Percentiles rank a stretch among this genome's conserved stretches.
Conservation (phyloP, 2,329 filamentous ascomycete genomes). For the Alternaria conjuncta region DNA sequence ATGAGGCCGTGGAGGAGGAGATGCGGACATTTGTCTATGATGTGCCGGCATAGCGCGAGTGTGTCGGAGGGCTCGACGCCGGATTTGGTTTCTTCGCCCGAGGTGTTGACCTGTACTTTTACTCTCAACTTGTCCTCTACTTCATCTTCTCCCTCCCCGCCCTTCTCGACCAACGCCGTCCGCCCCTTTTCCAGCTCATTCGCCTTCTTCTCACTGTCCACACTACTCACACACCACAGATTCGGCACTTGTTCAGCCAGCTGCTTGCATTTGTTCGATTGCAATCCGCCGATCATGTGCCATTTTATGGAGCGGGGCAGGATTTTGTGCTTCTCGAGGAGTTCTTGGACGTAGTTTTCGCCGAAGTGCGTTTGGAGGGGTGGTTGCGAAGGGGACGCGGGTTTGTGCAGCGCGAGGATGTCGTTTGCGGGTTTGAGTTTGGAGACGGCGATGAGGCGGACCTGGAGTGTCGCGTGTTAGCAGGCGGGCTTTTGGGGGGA, state of each 20-base stretch:
- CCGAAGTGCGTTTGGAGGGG: conserved; percentile 77
- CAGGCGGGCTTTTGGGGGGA: not conserved
- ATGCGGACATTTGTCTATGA: conserved; percentile 73
- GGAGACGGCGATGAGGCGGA: conserved; percentile 91
- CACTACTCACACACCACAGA: conserved; percentile 88
- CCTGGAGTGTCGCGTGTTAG: conserved; percentile 53
- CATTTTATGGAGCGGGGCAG: conserved; percentile 80
- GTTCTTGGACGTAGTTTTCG: conserved; percentile 88
- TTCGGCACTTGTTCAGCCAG: conserved; percentile 84
- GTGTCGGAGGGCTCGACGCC: conserved; percentile 74
- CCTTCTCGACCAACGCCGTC: conserved; percentile 57
- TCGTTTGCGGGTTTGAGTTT: conserved; percentile 95
- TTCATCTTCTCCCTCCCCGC: conserved; percentile 33
- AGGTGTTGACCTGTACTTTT: conserved; percentile 96
- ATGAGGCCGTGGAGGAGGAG: conserved; percentile 83
- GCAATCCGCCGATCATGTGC: conserved; percentile 96
- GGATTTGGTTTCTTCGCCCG: conserved; percentile 83
- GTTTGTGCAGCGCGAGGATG: conserved; percentile 79
- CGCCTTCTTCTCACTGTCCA: conserved; percentile 89
- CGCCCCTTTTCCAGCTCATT: conserved; percentile 79
- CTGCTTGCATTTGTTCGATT: conserved; percentile 90
- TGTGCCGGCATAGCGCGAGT: conserved; percentile 70
- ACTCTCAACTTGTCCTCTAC: conserved; percentile 62
- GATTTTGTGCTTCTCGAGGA: conserved; percentile 81
- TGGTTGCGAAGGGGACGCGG: conserved; percentile 33